These are phyloP conservation scores for Elaeis oleifera DNA, from an alignment of 202 grass and related monocot species.

Conservation along the genomic window DNA sequence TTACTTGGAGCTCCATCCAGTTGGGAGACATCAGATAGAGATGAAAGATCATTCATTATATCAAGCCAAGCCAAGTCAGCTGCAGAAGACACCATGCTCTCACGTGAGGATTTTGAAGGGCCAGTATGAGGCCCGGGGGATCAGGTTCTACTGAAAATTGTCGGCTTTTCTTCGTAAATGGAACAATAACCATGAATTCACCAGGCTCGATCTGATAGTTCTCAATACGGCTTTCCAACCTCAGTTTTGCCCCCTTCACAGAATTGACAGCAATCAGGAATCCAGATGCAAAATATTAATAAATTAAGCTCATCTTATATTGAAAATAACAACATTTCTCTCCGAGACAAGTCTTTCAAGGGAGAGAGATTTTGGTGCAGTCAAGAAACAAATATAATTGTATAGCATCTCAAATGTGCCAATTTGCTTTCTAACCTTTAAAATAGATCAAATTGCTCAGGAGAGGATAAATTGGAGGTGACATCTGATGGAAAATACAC, in stretches of 20 bases:
- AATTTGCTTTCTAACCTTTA: too few species aligned
- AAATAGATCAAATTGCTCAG: too few species aligned
- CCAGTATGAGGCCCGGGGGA: constrained; percentile 14
- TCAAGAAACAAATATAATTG: too few species aligned
- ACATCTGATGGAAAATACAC: too few species aligned
- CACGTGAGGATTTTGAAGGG: not conserved
- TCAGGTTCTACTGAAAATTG: constrained; percentile 18
- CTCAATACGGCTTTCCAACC: constrained; percentile 33
- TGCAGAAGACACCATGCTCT: constrained; percentile 27
- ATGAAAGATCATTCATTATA: constrained; percentile 70
- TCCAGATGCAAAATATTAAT: not conserved
- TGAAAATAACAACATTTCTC: too few species aligned
- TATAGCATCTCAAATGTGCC: too few species aligned
- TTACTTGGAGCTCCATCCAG: constrained; percentile 25
- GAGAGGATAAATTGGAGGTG: too few species aligned
- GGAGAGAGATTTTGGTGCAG: too few species aligned
- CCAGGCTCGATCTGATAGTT: constrained; percentile 10
- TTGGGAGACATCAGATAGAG: constrained; percentile 32
- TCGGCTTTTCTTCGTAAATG: constrained; percentile 37
- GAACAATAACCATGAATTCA: constrained; percentile 59
- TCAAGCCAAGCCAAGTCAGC: constrained; percentile 58
- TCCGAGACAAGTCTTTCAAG: too few species aligned
- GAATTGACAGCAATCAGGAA: not conserved
- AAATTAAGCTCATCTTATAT: not conserved
- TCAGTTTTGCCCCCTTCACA: constrained; percentile 62